These are phyloP conservation scores for Pseudogymnoascus sp. DNA, from an alignment of 2,329 filamentous ascomycete genomes.

Conservation along the genomic window DNA sequence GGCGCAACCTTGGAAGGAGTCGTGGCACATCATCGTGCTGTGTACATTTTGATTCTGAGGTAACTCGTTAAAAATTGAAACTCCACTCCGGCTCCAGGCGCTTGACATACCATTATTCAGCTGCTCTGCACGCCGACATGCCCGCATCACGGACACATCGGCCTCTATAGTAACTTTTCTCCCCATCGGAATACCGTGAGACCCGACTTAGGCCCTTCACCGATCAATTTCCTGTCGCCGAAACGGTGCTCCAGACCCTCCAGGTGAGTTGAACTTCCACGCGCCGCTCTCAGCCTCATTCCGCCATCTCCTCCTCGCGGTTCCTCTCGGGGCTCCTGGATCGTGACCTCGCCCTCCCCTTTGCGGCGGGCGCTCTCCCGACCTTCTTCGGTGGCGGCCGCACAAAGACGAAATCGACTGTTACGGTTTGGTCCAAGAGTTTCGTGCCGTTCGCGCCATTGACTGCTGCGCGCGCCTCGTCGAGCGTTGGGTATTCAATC, in stretches of 20 bases:
- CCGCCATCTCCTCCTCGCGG: neutral
- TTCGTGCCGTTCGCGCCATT: conserved; percentile 70
- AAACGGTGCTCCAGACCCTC: neutral
- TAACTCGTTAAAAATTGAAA: neutral
- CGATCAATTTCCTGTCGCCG: neutral
- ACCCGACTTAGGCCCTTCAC: neutral
- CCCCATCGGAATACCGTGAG: neutral
- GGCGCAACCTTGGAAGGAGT: neutral
- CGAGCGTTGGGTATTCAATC: conserved; percentile 73
- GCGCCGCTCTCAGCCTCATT: neutral
- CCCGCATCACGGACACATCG: conserved; percentile 18
- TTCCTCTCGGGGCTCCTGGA: conserved; percentile 26
- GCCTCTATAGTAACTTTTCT: conserved; percentile 13
- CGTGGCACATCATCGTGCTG: neutral
- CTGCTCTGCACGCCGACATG: conserved; percentile 18
- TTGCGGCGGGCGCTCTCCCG: conserved; percentile 25
- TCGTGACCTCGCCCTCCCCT: conserved; percentile 26
- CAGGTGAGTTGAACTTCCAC: neutral
- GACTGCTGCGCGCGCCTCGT: conserved; percentile 74
- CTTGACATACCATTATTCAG: conserved; percentile 2
- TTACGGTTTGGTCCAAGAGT: conserved; percentile 70
- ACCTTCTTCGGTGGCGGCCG: conserved; percentile 58
- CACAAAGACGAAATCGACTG: conserved; percentile 80
- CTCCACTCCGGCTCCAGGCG: neutral
- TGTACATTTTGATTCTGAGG: conserved; percentile 6